These are phyloP conservation scores for Boletus bicolor DNA, from an alignment of 768 basidiomycete species.

Conservation along the genomic window DNA sequence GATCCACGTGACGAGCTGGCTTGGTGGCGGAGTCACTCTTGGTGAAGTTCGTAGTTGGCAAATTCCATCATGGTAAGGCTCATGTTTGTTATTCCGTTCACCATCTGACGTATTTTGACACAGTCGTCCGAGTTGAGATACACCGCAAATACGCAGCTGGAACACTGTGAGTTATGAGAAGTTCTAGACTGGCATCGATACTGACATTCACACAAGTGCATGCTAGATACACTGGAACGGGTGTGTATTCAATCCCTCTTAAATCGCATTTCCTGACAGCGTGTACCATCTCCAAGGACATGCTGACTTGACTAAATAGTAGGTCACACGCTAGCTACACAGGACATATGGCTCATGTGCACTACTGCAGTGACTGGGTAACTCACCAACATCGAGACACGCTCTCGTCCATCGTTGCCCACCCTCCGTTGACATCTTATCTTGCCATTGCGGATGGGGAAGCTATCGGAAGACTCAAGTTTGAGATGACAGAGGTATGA, in stretches of 20 bases:
- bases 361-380: slow-evolving; percentile 78
- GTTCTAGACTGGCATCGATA: not conserved
- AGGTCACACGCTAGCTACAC: slow-evolving; percentile 30
- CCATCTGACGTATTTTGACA: slow-evolving; percentile 2
- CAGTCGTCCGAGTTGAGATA: slow-evolving; percentile 92
- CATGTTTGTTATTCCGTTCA: not conserved
- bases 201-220: slow-evolving; percentile 58
- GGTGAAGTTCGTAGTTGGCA: not conserved
- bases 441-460: slow-evolving; percentile 94
- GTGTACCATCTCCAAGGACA: slow-evolving; percentile 55
- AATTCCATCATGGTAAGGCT: slow-evolving; percentile 21
- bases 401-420: slow-evolving; percentile 88
- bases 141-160: slow-evolving; percentile 93
- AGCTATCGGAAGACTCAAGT: slow-evolving; percentile 81
- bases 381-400: slow-evolving; percentile 98
- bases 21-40: slow-evolving; percentile 9
- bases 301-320: slow-evolving; percentile 96
- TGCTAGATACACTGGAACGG: slow-evolving; percentile 94
- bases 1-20: slow-evolving; percentile 9
- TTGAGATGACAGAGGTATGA: slow-evolving; percentile 92
- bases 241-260: slow-evolving; percentile 40
- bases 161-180: slow-evolving; percentile 67
- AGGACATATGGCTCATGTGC: slow-evolving; percentile 12
- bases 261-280: slow-evolving; percentile 9
- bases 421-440: slow-evolving; percentile 81